Evolutionary conservation across 108 stramenopile species (phyloP).

Genomic region (Pseudonitzschia multiseries): DNA sequence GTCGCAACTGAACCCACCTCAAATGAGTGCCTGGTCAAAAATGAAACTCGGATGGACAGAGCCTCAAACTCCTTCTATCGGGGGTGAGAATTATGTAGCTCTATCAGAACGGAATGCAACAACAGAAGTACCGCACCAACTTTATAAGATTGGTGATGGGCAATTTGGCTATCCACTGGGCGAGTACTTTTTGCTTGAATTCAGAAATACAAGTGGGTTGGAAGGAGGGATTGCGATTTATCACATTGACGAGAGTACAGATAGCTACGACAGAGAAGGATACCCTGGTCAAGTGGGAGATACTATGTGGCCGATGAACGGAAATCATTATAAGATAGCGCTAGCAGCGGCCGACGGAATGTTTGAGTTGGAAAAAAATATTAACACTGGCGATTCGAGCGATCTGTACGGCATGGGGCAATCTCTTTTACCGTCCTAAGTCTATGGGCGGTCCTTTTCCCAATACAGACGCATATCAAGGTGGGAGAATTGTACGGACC

Average conservation of each 20-base stretch:
- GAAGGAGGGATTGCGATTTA: slow-evolving; percentile 59
- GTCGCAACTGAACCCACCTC: slow-evolving; percentile 39
- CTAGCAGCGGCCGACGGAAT: slow-evolving; percentile 67
- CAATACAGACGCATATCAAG: slow-evolving; percentile 52
- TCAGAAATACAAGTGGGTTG: slow-evolving; percentile 42
- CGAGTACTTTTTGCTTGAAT: slow-evolving; percentile 59
- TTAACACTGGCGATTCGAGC: slow-evolving; percentile 30
- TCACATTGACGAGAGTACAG: slow-evolving; percentile 48
- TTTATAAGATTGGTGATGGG: slow-evolving; percentile 37
- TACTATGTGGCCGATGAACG: slow-evolving; percentile 57
- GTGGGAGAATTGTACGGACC: slow-evolving; percentile 32
- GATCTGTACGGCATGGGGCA: slow-evolving; percentile 32
- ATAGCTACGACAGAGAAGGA: slow-evolving; percentile 29
- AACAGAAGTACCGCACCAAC: slow-evolving; percentile 21
- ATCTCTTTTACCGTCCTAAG: slow-evolving; percentile 11
- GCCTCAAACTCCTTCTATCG: slow-evolving; percentile 24
- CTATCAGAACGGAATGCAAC: slow-evolving; percentile 34
- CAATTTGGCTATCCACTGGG: slow-evolving; percentile 29
- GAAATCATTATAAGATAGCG: slow-evolving; percentile 65
- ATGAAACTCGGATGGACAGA: slow-evolving; percentile 46
- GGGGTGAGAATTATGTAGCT: slow-evolving; percentile 20
- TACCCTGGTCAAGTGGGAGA: slow-evolving; percentile 37
- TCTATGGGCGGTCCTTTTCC: slow-evolving; percentile 23
- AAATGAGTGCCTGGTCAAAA: slow-evolving; percentile 47
- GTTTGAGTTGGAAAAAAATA: slow-evolving; percentile 59